Evolutionary conservation across 2,329 filamentous ascomycete genomes (phyloP), one percentile per base, ranked within the genome.

Genomic region (Cordyceps militaris): DNA sequence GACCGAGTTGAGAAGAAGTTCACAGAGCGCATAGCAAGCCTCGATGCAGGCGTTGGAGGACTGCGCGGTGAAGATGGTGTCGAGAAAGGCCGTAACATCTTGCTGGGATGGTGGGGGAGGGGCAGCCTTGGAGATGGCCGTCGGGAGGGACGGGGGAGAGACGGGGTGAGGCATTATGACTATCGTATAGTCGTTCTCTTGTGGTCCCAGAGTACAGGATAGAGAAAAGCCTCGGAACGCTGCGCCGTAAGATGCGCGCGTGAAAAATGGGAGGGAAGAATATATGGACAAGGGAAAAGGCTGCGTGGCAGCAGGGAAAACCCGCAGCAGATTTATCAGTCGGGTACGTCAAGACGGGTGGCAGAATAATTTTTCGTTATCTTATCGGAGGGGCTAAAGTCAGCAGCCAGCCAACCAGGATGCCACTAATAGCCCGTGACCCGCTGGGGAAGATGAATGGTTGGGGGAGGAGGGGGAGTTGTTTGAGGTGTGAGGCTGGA

Each of bases 41-140:
- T 86, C 82, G 70, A 91, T 80, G 16, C 87, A 88, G 61, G 82
- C 79, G 66, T 84, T 79, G 3, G 88, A 90, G 4, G 84, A 84
- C 67, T 84, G 77, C 40, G 88, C 83, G 48, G 78, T 82, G 72
- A 92, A 90, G 63, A 90, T 81, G 51, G 80, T 85, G 65, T 83
- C 76, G 64, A 91, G 69, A 44, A 91, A 73, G 57, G 81, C 79
- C 61, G 79, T 73, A 61, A 93, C 75, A 61, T 91, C 88, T 63
- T 85, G 82, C 65, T 82, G 74, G 32, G 84, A 80, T 61, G 87
- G 86, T 63, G 84, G 78, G 64, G 79, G 78, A 70, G 76, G 70
- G 66, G 75, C 71, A 63, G 73, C 75, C 63, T 73, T 73, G 64
- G 75, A 75, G 64, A 79, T 74, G 73, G 78, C 74, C 65, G 71